Evolutionary conservation across 129 eudicot genomes (phyloP), one percentile per base, ranked within the genome.

Genomic region (Chrysanthemum makinoi): DNA sequence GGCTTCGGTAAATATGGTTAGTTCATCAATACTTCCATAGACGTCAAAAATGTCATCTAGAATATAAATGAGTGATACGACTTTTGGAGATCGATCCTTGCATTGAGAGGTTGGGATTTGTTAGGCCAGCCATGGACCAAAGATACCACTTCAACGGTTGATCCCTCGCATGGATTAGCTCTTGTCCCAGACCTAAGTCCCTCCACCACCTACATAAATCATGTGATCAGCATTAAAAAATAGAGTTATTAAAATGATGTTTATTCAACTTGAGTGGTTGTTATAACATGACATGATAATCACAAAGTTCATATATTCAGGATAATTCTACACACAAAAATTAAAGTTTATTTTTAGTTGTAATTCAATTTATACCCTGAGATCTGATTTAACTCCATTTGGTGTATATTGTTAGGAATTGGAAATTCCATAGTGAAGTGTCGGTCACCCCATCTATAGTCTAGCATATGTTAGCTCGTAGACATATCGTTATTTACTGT

Each of bases 11-110:
- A 89, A 80, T 78, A 84, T 53, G 16, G 64, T 59, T 35, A 35
- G 80, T 39, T 89, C 80, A 10, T 80, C 62, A 0, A 61, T 22
- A 1, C 80, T 83, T 16, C 86, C 89, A 26, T 84, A 89, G 12
- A 89, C 54, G 73, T 89, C 92, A 50, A 84, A 89, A 16, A 89
- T 73, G 54, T 84, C 92, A 70, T 89, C 92, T 2, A 89, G 62
- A 12, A 86, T 26, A 61, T 86, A 84, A 19, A 89, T 71, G 14
- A 89, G 70, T 0, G 88, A 65, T 14, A 86, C 75, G 18, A 69
- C 19, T 30, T 89, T 89, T n/a, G 90, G 44, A 89, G 80, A 18
- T 84, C 86, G 13, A 81, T 67, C 47, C 89, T 16, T 58, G 64
- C 22, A 46, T 58, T 0, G 86, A 80, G 35, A 86, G 44, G 44